Evolutionary conservation across 148 eudicot genomes (phyloP).

Genomic region (Talinum fruticosum): DNA sequence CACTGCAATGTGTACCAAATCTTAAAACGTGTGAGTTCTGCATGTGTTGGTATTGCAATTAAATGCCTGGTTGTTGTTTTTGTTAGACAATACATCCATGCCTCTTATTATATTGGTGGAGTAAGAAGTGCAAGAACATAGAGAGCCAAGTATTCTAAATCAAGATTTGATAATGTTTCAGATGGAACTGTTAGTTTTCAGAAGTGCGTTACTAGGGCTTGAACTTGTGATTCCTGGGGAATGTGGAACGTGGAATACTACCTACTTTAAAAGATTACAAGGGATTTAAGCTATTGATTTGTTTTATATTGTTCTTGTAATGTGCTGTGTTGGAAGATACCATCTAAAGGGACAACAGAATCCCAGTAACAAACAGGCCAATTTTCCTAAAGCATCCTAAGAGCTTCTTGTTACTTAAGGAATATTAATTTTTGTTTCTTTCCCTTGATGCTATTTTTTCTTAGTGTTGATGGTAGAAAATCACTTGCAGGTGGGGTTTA

Average conservation of each 20-base stretch:
- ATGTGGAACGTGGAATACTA: neutral
- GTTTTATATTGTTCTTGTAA: neutral
- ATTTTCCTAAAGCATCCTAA: neutral
- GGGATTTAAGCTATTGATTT: neutral
- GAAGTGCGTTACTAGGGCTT: too few species aligned
- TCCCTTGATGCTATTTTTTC: neutral
- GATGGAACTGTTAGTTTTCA: too few species aligned
- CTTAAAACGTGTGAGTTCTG: neutral
- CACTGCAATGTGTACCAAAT: neutral
- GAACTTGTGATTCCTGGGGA: neutral
- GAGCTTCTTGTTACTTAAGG: neutral
- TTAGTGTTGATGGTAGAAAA: neutral
- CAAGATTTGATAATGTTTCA: too few species aligned
- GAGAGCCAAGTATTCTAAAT: too few species aligned
- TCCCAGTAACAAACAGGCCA: neutral
- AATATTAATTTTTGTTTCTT: neutral
- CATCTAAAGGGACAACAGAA: neutral
- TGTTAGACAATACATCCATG: too few species aligned
- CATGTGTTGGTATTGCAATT: too few species aligned
- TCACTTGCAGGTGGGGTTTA: constrained; percentile 83
- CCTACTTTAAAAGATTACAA: neutral
- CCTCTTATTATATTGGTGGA: too few species aligned
- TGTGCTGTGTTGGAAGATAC: neutral
- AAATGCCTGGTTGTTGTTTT: too few species aligned
- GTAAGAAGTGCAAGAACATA: too few species aligned